Base-by-base conservation (phyloP, 2,329 filamentous ascomycete genomes). In the Aspergillus pseudoterreus region DNA sequence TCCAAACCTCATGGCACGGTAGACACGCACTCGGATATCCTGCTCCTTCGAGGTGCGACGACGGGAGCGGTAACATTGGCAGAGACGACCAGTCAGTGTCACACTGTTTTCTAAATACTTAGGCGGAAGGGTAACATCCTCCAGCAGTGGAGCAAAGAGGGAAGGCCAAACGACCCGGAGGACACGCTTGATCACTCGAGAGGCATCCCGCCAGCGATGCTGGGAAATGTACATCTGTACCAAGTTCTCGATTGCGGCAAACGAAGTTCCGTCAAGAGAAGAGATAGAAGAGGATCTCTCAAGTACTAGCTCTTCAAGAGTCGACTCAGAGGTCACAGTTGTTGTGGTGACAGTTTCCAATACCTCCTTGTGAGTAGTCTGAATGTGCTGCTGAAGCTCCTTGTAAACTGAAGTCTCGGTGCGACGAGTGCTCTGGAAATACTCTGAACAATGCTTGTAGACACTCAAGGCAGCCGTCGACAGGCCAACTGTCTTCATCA, bases 201-300 rank as follows among this genome's bases (percentile, higher is more conserved):
- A 73, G 3, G 77, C 76, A 49, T 79, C 74, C 3, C 69, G 68
- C 66, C 73, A 80, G 32, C 76, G 70, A 53, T 71, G 71, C 62
- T 79, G 73, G 3, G 71, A 69, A 21, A 75, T 71, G 61, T 78
- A 77, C 33, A 73, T 10, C 19, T 42, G 15, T 3, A 42, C 15
- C n/a, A 42, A 10, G 19, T 21, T 42, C 19, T 42, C 39, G 9
- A 17, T 42, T 17, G 39, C 19, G 15, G 2, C 4, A n/a, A 42
- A 42, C 4, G 39, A 42, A 12, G 39, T 10, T 17, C 22, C 14
- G 11, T 42, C 39, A 12, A 42, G 11, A 6, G 39, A 6, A 12
- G 39, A 15, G 39, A 21, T 22, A 17, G 39, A 19, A 8, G 15
- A 15, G 6, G 2, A 42, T 6, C 9, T 19, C 39, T 42, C 39